A percentile compares a stretch with the other conserved stretches of the same genome.
These are phyloP conservation scores for Xylariaceae sp. DNA, from an alignment of 2,329 filamentous ascomycete genomes.

Conservation along the genomic window DNA sequence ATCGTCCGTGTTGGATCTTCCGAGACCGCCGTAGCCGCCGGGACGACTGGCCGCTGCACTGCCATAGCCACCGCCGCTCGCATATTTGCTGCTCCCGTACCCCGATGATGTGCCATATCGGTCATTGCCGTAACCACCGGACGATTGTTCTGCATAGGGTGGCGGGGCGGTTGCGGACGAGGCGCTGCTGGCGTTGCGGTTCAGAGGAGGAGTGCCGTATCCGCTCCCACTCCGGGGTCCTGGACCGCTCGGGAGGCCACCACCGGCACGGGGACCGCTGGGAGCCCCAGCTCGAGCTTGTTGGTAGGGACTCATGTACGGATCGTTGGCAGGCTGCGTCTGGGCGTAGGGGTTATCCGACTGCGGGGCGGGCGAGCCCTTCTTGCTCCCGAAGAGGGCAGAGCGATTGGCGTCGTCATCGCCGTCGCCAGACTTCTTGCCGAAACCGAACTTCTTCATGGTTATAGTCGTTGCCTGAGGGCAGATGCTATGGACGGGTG, in stretches of 20 bases:
- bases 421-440: conserved; percentile 45
- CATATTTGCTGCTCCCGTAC: conserved; percentile 50
- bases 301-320: conserved; percentile 45
- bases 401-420: conserved; percentile 40
- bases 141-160: conserved; percentile 22
- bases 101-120: conserved; percentile 30
- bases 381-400: conserved; percentile 49
- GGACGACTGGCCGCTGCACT: conserved; percentile 33
- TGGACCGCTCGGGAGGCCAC: conserved; percentile 31
- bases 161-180: conserved; percentile 27
- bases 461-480: conserved; percentile 11
- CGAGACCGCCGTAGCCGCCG: conserved; percentile 56
- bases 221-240: conserved; percentile 23
- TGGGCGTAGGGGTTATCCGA: conserved; percentile 53
- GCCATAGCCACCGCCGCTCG: conserved; percentile 26
- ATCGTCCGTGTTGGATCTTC: conserved; percentile 34
- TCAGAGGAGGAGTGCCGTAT: conserved; percentile 15
- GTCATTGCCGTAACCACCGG: conserved; percentile 22
- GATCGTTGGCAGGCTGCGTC: conserved; percentile 37
- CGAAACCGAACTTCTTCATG: conserved; percentile 56
- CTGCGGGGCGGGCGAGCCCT: conserved; percentile 35
- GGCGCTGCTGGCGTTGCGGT: conserved; percentile 15
- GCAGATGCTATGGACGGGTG: conserved; percentile 3
- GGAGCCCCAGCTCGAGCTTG: conserved; percentile 31
- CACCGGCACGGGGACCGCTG: conserved; percentile 18